These are phyloP conservation scores for Plasmodium gonderi DNA, from an alignment of 169 alveolate species.

Conservation along the genomic window DNA sequence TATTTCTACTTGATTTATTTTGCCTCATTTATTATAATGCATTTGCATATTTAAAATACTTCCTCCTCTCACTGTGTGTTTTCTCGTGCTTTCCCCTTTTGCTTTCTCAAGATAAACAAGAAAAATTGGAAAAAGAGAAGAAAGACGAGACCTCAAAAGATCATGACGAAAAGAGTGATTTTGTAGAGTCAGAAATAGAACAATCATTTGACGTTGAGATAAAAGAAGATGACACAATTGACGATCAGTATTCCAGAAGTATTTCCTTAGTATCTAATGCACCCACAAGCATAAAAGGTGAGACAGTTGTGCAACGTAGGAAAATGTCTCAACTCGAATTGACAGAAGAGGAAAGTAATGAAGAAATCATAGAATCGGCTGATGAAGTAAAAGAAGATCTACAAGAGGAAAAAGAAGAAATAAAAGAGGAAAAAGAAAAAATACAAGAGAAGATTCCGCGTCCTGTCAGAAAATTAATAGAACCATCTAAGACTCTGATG, in stretches of 20 bases:
- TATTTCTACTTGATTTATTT: background rate
- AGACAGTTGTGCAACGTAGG: background rate
- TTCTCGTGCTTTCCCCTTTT: background rate
- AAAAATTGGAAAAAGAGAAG: slow-evolving; percentile 8
- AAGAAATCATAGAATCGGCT: background rate
- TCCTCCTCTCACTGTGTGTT: no score
- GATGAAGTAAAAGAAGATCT: background rate
- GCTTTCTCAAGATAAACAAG: background rate
- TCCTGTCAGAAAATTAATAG: slow-evolving; percentile 16
- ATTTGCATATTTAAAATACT: no score
- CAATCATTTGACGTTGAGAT: background rate
- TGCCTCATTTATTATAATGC: no score
- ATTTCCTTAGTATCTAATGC: background rate
- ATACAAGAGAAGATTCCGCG: background rate
- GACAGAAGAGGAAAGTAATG: background rate
- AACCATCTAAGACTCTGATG: slow-evolving; percentile 63
- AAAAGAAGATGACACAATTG: background rate
- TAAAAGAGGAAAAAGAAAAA: background rate
- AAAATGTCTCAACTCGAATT: background rate
- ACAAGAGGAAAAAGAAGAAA: background rate
- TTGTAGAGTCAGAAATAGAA: background rate
- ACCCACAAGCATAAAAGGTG: background rate
- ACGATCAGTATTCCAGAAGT: background rate
- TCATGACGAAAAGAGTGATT: slow-evolving; percentile 5
- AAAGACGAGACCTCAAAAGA: background rate